Evolutionary conservation across 352 stramenopile species (phyloP), one percentile per base, ranked within the genome.

Genomic region (Pythium brachiatum): DNA sequence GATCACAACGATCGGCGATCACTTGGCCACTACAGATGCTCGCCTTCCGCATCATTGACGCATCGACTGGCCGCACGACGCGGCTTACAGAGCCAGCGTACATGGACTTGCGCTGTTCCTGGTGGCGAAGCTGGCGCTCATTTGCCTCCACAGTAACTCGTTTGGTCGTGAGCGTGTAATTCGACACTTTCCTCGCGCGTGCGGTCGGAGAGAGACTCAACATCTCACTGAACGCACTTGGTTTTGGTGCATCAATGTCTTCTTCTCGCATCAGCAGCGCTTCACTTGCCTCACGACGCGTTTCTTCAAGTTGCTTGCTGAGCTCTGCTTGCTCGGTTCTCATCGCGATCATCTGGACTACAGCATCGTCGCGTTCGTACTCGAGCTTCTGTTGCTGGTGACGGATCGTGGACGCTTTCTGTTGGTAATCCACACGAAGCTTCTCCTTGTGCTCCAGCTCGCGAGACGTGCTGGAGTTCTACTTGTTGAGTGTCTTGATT

Each of bases 191-290:
- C 2, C 59, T 55, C 6, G 34, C 23, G 15, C 52, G 62, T 7
- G 53, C 21, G 0, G 53, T 48, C 31, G 66, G 61, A 7, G 52
- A 70, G 2, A 52, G 50, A 41, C 62, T 38, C 29, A 64, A 44
- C 23, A 82, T 32, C 36, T 86, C 72, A 25, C 58, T 71, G 48
- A 87, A 89, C 3, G 88, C 41, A 5, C 70, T 76, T 18, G 66
- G 69, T 26, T 76, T 81, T 6, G 67, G 76, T 39, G 76, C 76
- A 43, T 88, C 66, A 0, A 78, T 55, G 27, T 93, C 83, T 74
- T 93, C 83, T 73, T 93, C 83, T 2, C 83, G 73, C 81, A 93
- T 93, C 25, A 62, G 51, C 0, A 93, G 61, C 7, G 66, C 38
- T 41, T 90, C 83, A 1, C 70, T 36, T 0, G 71, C 72, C 46